Conservation (phyloP, 352 stramenopile genomes). For the Globisporangium alternatum region DNA sequence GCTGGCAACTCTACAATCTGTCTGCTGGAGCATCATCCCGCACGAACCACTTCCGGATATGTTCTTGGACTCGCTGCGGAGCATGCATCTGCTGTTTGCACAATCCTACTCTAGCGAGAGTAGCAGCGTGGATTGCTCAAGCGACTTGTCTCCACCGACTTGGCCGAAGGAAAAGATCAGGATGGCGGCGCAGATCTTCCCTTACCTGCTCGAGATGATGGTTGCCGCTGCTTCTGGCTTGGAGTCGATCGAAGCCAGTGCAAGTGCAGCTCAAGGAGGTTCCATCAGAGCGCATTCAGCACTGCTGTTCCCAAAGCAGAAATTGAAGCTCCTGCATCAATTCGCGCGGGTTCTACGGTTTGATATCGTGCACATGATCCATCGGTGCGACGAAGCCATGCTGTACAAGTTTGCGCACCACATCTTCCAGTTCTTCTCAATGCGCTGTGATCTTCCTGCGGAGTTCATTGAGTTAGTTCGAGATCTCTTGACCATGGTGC, state of each 20-base stretch:
- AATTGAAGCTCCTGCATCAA: slow-evolving; percentile 26
- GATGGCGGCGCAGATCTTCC: slow-evolving; percentile 31
- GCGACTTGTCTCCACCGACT: neutral
- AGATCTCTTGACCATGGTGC: slow-evolving; percentile 32
- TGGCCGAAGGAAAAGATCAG: slow-evolving; percentile 38
- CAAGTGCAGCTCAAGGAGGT: neutral
- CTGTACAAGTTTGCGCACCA: slow-evolving; percentile 41
- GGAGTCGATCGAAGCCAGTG: slow-evolving; percentile 19
- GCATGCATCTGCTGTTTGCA: slow-evolving; percentile 35
- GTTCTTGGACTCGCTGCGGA: slow-evolving; percentile 33
- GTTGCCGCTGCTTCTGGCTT: slow-evolving; percentile 26
- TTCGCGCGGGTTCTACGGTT: slow-evolving; percentile 34
- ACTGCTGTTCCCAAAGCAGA: slow-evolving; percentile 12
- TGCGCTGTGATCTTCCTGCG: slow-evolving; percentile 31
- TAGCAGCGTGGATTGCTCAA: neutral
- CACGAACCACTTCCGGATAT: slow-evolving; percentile 39
- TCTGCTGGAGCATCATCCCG: slow-evolving; percentile 33
- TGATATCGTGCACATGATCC: slow-evolving; percentile 35
- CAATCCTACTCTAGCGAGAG: slow-evolving; percentile 3
- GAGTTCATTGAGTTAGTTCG: slow-evolving; percentile 40
- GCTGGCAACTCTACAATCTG: slow-evolving; percentile 23
- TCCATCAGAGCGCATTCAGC: slow-evolving; percentile 10
- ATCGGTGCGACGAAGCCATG: slow-evolving; percentile 36
- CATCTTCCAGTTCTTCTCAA: slow-evolving; percentile 41
- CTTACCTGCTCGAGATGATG: slow-evolving; percentile 36